Conservation (phyloP, 23 red algal genomes). For the Agarophyton chilense region DNA sequence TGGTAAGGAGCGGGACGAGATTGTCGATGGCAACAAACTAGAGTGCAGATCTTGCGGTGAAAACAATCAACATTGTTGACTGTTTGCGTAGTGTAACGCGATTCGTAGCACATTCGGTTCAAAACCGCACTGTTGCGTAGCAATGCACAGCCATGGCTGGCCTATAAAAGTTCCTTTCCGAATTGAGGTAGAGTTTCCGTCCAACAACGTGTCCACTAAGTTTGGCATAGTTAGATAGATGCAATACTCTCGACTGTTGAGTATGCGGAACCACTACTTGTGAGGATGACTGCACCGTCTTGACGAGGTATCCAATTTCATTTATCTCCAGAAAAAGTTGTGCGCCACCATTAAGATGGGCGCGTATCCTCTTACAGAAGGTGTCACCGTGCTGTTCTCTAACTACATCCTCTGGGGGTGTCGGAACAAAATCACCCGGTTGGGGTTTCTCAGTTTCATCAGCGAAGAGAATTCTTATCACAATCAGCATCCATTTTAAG, state of each 20-base stretch:
- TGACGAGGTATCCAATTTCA: too few species aligned
- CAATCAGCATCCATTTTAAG: too few species aligned
- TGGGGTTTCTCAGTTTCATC: too few species aligned
- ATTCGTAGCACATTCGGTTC: not conserved
- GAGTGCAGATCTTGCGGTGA: conserved; percentile 30
- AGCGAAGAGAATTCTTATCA: too few species aligned
- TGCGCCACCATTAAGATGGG: too few species aligned
- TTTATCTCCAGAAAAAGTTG: too few species aligned
- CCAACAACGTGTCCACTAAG: not conserved
- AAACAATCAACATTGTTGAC: not conserved
- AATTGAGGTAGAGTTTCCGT: not conserved
- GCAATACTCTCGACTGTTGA: not conserved
- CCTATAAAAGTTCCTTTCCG: conserved; percentile 5
- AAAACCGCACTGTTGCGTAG: not conserved
- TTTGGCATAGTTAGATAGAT: not conserved
- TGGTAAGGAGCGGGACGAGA: not conserved
- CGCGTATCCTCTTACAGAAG: too few species aligned
- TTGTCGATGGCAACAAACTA: conserved; percentile 20
- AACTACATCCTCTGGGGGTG: too few species aligned
- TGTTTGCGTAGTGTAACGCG: not conserved
- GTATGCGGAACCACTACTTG: too few species aligned
- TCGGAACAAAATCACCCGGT: too few species aligned
- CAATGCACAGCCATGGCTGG: conserved; percentile 8
- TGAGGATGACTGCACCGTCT: too few species aligned
- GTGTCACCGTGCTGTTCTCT: too few species aligned